Evolutionary conservation across 495 filamentous ascomycete species (phyloP), one percentile per base, ranked within the genome.

Genomic region (Aspergillus steynii): DNA sequence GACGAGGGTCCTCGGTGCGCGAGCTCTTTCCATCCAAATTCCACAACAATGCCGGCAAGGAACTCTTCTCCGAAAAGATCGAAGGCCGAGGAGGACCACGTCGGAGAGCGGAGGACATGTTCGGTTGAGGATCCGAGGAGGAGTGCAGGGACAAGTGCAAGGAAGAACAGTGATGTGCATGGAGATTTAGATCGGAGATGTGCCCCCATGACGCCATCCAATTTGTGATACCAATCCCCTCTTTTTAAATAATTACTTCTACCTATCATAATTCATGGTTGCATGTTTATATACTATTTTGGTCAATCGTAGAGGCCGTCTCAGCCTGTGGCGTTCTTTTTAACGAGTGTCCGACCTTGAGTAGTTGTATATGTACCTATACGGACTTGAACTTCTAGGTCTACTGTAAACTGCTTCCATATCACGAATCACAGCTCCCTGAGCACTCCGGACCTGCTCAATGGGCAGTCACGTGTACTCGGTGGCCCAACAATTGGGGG

Each of bases 21-120:
- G 90, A 93, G 68, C 71, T 93, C 14, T 93, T 93, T 59, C 89
- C 90, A 9, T 80, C 81, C 4, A 88, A 86, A 61, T 85, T 85
- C 58, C 81, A 78, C 29, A 71, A 68, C 15, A 91, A 91, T 71
- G 73, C 84, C 5, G 85, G 84, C 29, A 93, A 91, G 73, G 90
- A 92, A 68, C 74, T 93, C 6, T 92, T 93, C 59, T 71, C 74
- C 2, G 80, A 82, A 37, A 84, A 77, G 53, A 59, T 82, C n/a
- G 73, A 78, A 58, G 82, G 81, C 10, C 72, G 80, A 52, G 81
- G 80, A 37, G 78, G 77, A 20, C 77, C 72, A 47, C 73, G 80
- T 25, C 78, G 79, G 37, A 74, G 70, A 56, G 82, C 81, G 1
- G 78, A 82, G 63, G 82, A 84, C 61, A 76, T 83, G 76, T 83